Conservation (phyloP, 805 yeast species). For the Monosporozyma siamensis region DNA sequence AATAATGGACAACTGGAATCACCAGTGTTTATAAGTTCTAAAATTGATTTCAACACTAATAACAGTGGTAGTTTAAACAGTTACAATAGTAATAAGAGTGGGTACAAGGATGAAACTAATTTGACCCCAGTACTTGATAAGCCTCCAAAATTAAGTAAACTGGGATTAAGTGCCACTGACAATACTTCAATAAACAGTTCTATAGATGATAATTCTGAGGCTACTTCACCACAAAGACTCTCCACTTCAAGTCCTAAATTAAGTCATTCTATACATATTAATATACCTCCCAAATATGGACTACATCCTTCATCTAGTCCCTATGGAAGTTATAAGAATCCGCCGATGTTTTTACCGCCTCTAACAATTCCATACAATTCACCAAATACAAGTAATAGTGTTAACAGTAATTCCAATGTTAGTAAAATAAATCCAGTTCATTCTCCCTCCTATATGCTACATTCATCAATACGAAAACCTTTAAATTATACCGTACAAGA, state of each 20-base stretch:
- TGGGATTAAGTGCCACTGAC: background rate
- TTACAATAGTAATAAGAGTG: background rate
- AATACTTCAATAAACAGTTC: background rate
- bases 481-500: constrained; percentile 12
- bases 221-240: constrained; percentile 1
- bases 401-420: background rate
- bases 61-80: background rate
- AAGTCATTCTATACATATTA: background rate
- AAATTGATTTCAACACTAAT: no score
- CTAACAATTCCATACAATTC: background rate
- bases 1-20: constrained; percentile 2
- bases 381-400: background rate
- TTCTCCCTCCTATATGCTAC: background rate
- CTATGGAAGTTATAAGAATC: background rate
- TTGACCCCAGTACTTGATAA: background rate
- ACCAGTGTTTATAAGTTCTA: constrained; percentile 1
- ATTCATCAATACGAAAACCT: constrained; percentile 6
- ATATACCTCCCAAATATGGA: background rate
- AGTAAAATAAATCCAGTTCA: background rate
- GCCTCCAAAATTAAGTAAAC: background rate
- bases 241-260: constrained; percentile 2
- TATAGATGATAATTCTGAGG: background rate
- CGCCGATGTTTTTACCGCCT: constrained; percentile 1
- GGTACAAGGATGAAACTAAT: background rate
- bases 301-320: background rate